Evolutionary conservation across 305 asterid genomes (phyloP), one percentile per base, ranked within the genome.

Genomic region (Solanum chacoense): DNA sequence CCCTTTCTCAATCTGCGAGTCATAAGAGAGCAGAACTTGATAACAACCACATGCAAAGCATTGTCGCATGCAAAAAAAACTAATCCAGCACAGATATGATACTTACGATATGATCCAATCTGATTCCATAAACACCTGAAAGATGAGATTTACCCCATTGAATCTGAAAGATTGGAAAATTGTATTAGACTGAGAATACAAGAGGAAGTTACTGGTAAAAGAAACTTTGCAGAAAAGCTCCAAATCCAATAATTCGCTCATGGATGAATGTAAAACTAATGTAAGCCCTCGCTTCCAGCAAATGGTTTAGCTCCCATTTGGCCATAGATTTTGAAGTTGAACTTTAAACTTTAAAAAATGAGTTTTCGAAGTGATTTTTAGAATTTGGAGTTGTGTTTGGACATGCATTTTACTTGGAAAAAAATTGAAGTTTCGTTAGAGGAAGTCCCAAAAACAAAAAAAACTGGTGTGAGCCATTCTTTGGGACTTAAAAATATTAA

Each of bases 61-160:
- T 37, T 7, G 78, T 45, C 24, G 72, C 40, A 59, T 35, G 55
- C 40, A 13, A 36, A 31, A 59, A 59, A 11, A 85, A 34, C 7
- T 36, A 34, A 67, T 89, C 81, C 11, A 63, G n/a, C 37, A 45
- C 34, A 59, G 86, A 88, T 55, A 20, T 24, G 78, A 85, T 59
- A 94, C 98, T 96, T 91, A 97, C 98, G 7, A 87, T 79, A 89
- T 95, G 97, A 93, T 97, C 97, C 63, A 59, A 76, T 94, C 97
- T 92, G 93, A 96, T 90, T 87, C 99, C 99, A 89, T 91, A 97
- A 90, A 93, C 96, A 73, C 94, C 91, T 26, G 92, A 87, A 31
- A 93, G 77, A 67, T 88, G 86, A 69, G 93, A 90, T 79, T 93
- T 92, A 67, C 93, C 94, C 96, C 93, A 92, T 85, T 87, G 89